These are phyloP conservation scores for Luffa aegyptiaca DNA, from an alignment of 306 rosid genomes.

Conservation along the genomic window DNA sequence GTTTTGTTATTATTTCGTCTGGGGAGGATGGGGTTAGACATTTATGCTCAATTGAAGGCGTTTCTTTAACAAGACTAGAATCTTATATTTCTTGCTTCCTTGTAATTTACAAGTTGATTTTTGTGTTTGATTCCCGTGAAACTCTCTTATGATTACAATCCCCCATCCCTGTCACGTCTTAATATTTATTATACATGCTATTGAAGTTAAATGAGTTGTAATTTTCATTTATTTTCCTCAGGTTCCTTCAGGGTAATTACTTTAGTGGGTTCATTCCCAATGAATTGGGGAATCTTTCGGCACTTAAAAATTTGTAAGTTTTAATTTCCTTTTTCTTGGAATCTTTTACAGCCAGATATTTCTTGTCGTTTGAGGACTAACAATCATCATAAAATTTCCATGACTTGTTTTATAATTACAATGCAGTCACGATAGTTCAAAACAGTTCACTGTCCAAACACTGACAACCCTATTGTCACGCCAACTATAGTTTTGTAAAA, in stretches of 20 bases:
- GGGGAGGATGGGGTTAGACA: background rate
- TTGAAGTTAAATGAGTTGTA: background rate
- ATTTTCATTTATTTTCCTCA: slow-evolving; percentile 29
- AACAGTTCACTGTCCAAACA: background rate
- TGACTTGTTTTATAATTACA: background rate
- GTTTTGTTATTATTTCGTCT: background rate
- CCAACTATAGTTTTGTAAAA: background rate
- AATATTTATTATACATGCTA: background rate
- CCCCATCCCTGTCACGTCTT: background rate
- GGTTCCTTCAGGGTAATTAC: slow-evolving; percentile 94
- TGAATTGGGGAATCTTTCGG: slow-evolving; percentile 76
- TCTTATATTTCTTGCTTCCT: background rate
- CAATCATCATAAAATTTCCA: background rate
- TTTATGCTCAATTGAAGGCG: background rate
- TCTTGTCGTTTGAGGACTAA: background rate
- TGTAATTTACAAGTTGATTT: background rate
- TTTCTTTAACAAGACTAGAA: background rate
- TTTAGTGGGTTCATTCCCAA: slow-evolving; percentile 74
- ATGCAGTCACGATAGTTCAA: background rate
- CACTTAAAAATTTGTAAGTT: slow-evolving; percentile 68
- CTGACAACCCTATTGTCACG: background rate
- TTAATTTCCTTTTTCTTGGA: background rate
- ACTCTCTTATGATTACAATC: background rate
- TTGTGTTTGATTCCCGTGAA: background rate
- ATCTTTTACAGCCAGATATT: background rate